These are phyloP conservation scores for Suhomyces xylopsoci DNA, from an alignment of 805 yeast genomes.

Conservation along the genomic window DNA sequence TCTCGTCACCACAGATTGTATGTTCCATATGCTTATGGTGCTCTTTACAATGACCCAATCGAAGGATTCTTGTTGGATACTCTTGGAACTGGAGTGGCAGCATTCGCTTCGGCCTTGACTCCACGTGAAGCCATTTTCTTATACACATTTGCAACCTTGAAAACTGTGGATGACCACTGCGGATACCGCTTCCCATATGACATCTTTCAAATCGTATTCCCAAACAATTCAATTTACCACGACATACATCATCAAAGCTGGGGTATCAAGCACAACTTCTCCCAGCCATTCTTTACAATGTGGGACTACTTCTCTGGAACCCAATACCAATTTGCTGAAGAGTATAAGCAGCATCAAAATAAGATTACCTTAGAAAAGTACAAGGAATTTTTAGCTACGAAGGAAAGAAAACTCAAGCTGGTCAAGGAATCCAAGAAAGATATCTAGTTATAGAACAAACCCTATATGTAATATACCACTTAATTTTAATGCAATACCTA, in stretches of 20 bases:
- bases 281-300: slow-evolving; percentile 93
- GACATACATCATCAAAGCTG: slow-evolving; percentile 97
- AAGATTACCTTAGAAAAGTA: slow-evolving; percentile 66
- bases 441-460: neutral
- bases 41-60: slow-evolving; percentile 87
- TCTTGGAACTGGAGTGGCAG: slow-evolving; percentile 84
- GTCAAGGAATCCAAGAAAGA: slow-evolving; percentile 6
- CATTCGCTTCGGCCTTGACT: slow-evolving; percentile 56
- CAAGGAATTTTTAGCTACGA: slow-evolving; percentile 50
- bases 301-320: slow-evolving; percentile 83
- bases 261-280: slow-evolving; percentile 89
- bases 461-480: neutral
- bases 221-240: slow-evolving; percentile 92
- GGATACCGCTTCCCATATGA: slow-evolving; percentile 95
- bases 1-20: slow-evolving; percentile 92
- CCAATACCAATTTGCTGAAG: slow-evolving; percentile 59
- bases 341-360: slow-evolving; percentile 62
- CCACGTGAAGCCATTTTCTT: slow-evolving; percentile 75
- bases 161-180: slow-evolving; percentile 97
- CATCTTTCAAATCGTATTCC: slow-evolving; percentile 85
- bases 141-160: slow-evolving; percentile 86
- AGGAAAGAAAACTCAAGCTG: slow-evolving; percentile 15
- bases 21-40: slow-evolving; percentile 97
- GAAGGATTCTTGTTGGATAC: slow-evolving; percentile 95
- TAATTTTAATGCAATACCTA: neutral